Conservation (phyloP, 2,329 filamentous ascomycete genomes). For the Fusarium tuaranense region DNA sequence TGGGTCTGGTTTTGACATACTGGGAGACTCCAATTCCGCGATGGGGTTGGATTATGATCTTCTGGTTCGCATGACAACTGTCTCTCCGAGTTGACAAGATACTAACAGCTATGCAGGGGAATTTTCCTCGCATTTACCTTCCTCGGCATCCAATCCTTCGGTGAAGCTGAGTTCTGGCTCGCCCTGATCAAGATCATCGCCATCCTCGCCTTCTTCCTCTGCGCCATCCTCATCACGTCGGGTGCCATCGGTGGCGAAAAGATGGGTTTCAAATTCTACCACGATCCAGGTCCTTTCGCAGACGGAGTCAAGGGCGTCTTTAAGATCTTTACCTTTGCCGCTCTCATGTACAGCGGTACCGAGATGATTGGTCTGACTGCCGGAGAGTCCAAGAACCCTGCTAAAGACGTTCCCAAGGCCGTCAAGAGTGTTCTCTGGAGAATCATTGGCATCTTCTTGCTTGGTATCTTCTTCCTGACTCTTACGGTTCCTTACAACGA, state of each 20-base stretch:
- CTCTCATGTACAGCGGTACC: neutral
- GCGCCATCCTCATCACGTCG: slow-evolving; percentile 31
- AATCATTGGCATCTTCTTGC: neutral
- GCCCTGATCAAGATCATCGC: slow-evolving; percentile 18
- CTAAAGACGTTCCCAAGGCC: neutral
- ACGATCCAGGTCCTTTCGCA: neutral
- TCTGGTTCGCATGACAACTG: neutral
- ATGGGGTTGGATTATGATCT: neutral
- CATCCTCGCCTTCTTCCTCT: slow-evolving; percentile 19
- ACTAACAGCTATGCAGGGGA: neutral
- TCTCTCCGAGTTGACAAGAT: neutral
- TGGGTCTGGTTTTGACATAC: neutral
- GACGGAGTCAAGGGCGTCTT: neutral
- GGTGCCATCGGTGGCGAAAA: slow-evolving; percentile 38
- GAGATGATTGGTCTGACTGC: neutral
- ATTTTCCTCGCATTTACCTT: neutral
- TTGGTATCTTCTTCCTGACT: neutral
- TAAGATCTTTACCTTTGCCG: neutral
- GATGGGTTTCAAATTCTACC: slow-evolving; percentile 31
- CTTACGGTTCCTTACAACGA: neutral
- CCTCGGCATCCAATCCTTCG: neutral
- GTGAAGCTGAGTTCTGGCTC: slow-evolving; percentile 20
- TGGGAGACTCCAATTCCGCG: neutral
- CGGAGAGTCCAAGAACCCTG: neutral
- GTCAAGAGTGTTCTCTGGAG: slow-evolving; percentile 1